Evolutionary conservation across 768 basidiomycete species (phyloP).

Genomic region (Epithele typhae): DNA sequence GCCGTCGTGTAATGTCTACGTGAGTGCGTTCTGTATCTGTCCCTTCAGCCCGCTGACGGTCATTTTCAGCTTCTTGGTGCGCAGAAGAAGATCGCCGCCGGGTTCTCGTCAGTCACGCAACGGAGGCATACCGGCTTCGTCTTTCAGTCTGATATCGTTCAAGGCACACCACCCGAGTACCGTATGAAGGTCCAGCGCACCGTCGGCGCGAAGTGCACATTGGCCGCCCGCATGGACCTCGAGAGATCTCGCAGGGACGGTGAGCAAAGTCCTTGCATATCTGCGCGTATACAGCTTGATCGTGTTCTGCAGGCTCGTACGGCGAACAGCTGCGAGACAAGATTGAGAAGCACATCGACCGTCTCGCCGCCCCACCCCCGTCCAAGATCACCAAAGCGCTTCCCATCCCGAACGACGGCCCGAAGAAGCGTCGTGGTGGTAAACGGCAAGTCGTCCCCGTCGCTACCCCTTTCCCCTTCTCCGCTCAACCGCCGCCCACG

Average conservation of each 20-base stretch:
- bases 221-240: conserved; percentile 93
- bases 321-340: conserved; percentile 79
- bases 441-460: conserved; percentile 57
- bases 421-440: conserved; percentile 93
- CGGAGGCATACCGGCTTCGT: conserved; percentile 95
- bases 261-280: conserved; percentile 25
- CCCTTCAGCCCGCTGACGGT: background rate
- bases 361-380: conserved; percentile 90
- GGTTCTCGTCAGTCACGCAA: conserved; percentile 85
- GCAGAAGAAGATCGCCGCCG: conserved; percentile 86
- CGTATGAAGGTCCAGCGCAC: conserved; percentile 91
- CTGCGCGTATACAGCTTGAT: background rate
- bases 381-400: conserved; percentile 90
- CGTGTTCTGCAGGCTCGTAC: conserved; percentile 54
- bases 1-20: conserved; percentile 94
- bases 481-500: background rate
- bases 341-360: conserved; percentile 89
- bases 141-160: conserved; percentile 88
- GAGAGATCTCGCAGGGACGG: conserved; percentile 81
- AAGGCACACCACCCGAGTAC: conserved; percentile 83
- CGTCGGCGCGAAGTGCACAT: conserved; percentile 84
- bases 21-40: conserved; percentile 35
- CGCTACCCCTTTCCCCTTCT: background rate
- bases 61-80: conserved; percentile 79
- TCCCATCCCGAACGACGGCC: conserved; percentile 91